phyloP scores from a whole-genome alignment of 2,329 filamentous ascomycete genomes.

The Clonostachys sp. region DNA sequence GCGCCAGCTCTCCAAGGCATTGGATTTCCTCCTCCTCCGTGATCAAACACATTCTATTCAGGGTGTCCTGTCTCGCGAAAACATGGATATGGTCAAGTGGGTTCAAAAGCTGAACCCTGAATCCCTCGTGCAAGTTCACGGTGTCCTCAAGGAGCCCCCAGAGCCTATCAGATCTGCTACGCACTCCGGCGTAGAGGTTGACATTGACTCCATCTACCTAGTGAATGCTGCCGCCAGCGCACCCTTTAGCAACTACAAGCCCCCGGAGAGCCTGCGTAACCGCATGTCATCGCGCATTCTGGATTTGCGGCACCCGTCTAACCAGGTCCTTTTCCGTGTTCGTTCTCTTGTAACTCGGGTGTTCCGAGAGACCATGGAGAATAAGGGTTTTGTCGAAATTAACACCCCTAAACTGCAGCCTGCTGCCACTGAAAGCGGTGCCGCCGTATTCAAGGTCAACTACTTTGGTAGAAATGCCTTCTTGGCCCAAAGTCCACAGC shows the following conservation, averaged over 20 bases:
- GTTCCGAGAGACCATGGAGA: slow-evolving; percentile 73
- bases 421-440: slow-evolving; percentile 84
- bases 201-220: slow-evolving; percentile 52
- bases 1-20: slow-evolving; percentile 73
- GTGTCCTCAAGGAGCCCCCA: slow-evolving; percentile 67
- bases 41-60: slow-evolving; percentile 82
- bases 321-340: slow-evolving; percentile 84
- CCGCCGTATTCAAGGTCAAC: slow-evolving; percentile 86
- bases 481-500: slow-evolving; percentile 84
- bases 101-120: slow-evolving; percentile 78
- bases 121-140: slow-evolving; percentile 72
- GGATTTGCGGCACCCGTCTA: slow-evolving; percentile 79
- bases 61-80: slow-evolving; percentile 59
- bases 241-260: slow-evolving; percentile 52
- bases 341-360: slow-evolving; percentile 75
- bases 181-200: slow-evolving; percentile 71
- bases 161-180: slow-evolving; percentile 72
- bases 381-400: slow-evolving; percentile 82
- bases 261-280: slow-evolving; percentile 61
- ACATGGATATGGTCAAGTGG: slow-evolving; percentile 78
- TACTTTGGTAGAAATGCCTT: slow-evolving; percentile 88
- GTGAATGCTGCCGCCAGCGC: slow-evolving; percentile 44
- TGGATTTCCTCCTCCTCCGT: slow-evolving; percentile 83
- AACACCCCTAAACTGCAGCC: slow-evolving; percentile 91
- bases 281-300: slow-evolving; percentile 76